Percentiles rank a stretch among this genome's conserved stretches.
Evolutionary conservation across 75 land plant species (phyloP).

Genomic region (Chamaecyparis obtusa): DNA sequence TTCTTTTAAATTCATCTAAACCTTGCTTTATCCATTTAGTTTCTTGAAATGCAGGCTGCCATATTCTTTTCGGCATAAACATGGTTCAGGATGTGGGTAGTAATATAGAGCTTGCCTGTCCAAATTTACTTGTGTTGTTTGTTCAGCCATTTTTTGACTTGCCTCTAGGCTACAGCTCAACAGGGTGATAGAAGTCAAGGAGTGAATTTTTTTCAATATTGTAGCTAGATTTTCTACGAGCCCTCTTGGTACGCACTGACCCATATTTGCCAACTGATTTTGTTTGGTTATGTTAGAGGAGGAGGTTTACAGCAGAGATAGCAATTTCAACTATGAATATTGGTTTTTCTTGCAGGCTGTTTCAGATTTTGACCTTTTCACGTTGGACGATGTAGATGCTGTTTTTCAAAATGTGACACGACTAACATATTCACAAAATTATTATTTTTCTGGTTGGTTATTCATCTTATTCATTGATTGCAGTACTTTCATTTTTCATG

Average conservation of each 20-base stretch:
- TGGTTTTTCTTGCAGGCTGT: slow-evolving; percentile 68
- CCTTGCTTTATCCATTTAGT: neutral
- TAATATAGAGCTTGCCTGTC: neutral
- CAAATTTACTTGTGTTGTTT: neutral
- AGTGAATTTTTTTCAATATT: neutral
- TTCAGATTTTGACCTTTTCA: slow-evolving; percentile 96
- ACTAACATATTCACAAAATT: slow-evolving; percentile 87
- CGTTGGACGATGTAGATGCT: slow-evolving; percentile 86
- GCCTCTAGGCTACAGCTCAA: neutral
- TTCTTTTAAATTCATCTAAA: neutral
- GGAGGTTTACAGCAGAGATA: neutral
- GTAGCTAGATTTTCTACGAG: neutral
- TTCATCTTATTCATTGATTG: neutral
- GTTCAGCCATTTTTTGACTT: neutral
- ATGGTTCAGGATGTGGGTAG: neutral
- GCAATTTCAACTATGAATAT: neutral
- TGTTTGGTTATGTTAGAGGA: neutral
- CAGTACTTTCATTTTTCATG: neutral
- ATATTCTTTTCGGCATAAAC: neutral
- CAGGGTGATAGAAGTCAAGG: neutral
- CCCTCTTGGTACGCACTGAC: neutral
- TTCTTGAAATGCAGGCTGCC: neutral
- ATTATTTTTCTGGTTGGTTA: slow-evolving; percentile 67
- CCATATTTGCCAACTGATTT: neutral
- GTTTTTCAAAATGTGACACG: slow-evolving; percentile 73